Percentiles rank a stretch among this genome's conserved stretches.
phyloP scores from a whole-genome alignment of 441 rosid species.

The Arabidopsis lyrata region DNA sequence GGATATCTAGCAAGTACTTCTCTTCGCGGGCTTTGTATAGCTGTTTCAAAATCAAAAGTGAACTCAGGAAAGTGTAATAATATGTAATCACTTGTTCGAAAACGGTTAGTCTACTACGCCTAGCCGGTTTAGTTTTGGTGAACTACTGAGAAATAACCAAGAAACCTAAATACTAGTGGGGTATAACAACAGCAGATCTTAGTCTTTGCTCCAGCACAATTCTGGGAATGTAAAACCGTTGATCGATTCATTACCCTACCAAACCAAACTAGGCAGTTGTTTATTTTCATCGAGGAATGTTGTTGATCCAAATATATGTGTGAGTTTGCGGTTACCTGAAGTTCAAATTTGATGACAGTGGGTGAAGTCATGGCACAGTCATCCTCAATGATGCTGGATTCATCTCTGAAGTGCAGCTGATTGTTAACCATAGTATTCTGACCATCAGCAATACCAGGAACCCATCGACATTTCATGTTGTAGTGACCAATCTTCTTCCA shows the following conservation, averaged over 20 bases:
- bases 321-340: conserved; percentile 68
- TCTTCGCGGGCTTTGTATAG: conserved; percentile 93
- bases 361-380: conserved; percentile 59
- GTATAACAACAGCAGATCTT: conserved; percentile 7
- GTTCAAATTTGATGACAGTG: conserved; percentile 86
- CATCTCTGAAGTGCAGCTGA: conserved; percentile 64
- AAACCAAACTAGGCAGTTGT: background rate
- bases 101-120: background rate
- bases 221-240: background rate
- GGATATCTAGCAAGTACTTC: conserved; percentile 92
- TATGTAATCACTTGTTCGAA: background rate
- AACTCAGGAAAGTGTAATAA: background rate
- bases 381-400: conserved; percentile 72
- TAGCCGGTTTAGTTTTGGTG: conserved; percentile 21
- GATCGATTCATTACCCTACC: background rate
- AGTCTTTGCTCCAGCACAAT: background rate
- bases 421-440: conserved; percentile 67
- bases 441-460: conserved; percentile 62
- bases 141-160: background rate
- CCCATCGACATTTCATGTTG: conserved; percentile 99
- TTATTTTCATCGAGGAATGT: background rate
- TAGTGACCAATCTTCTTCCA: conserved; percentile 98
- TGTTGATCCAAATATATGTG: conserved; percentile 14
- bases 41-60: conserved; percentile 48
- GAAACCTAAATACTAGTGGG: conserved; percentile 4